Percentiles rank a stretch among this genome's conserved stretches.
These are phyloP conservation scores for Gypsophila paniculata DNA, from an alignment of 179 eudicot species.

Conservation along the genomic window DNA sequence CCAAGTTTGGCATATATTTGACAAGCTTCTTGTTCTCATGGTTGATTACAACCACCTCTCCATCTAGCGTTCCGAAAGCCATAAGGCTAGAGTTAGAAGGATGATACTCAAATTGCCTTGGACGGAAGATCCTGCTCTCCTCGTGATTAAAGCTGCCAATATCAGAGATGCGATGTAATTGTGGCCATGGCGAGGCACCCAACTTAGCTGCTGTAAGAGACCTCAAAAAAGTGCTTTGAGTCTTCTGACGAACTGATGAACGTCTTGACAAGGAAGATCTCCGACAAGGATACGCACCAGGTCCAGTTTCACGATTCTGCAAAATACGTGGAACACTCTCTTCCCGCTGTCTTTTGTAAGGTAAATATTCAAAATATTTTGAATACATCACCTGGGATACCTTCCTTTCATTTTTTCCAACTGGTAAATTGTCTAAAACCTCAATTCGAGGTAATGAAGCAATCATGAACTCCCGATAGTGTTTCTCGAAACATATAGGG, in stretches of 20 bases:
- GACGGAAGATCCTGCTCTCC: conserved; percentile 62
- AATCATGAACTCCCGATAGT: conserved; percentile 72
- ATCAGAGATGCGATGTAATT: conserved; percentile 51
- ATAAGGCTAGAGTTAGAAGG: conserved; percentile 77
- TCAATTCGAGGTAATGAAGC: conserved; percentile 59
- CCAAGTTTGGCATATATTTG: conserved; percentile 65
- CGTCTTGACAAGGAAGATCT: conserved; percentile 23
- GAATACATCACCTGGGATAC: conserved; percentile 42
- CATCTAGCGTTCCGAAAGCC: conserved; percentile 93
- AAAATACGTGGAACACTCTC: conserved; percentile 48
- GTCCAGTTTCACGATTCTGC: conserved; percentile 57
- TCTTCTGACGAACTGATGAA: conserved; percentile 32
- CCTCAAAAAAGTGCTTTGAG: conserved; percentile 52
- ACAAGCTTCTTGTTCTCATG: conserved; percentile 70
- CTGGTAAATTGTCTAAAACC: conserved; percentile 67
- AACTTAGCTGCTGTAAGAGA: conserved; percentile 79
- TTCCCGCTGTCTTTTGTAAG: conserved; percentile 43
- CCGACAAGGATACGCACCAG: conserved; percentile 16
- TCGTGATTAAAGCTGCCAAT: conserved; percentile 34
- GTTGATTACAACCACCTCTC: conserved; percentile 82
- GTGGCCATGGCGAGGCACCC: conserved; percentile 77
- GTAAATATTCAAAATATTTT: conserved; percentile 56
- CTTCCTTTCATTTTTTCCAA: conserved; percentile 44
- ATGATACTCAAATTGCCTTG: conserved; percentile 92
- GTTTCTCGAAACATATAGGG: conserved; percentile 76